Evolutionary conservation across 169 alveolate genomes (phyloP).

Genomic region (Plasmodium vinckei): DNA sequence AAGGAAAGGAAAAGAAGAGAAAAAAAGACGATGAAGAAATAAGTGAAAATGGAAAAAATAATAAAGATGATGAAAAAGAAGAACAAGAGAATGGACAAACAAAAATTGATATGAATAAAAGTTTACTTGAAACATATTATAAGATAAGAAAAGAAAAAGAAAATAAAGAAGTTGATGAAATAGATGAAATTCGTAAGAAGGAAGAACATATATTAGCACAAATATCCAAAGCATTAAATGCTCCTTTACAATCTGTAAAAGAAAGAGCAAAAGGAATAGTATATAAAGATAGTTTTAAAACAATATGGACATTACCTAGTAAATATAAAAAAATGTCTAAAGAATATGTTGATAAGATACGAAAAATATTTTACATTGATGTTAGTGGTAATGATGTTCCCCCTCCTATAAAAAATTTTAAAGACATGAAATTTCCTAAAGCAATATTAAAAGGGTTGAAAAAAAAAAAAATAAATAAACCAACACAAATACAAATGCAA

Average conservation of each 20-base stretch:
- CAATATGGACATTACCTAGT: conserved; percentile 83
- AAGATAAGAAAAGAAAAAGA: conserved; percentile 46
- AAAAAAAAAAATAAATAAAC: conserved; percentile 90
- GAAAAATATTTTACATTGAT: conserved; percentile 87
- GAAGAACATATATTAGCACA: conserved; percentile 75
- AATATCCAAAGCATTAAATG: conserved; percentile 76
- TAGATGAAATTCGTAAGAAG: conserved; percentile 57
- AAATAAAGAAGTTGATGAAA: conserved; percentile 42
- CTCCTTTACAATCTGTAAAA: conserved; percentile 79
- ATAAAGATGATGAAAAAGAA: background rate
- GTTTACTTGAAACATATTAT: conserved; percentile 62
- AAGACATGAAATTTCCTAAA: conserved; percentile 93
- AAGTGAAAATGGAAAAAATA: conserved; percentile 27
- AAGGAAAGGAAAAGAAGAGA: conserved; percentile 6
- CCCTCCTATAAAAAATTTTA: conserved; percentile 93
- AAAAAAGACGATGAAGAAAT: conserved; percentile 17
- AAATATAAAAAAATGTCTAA: conserved; percentile 78
- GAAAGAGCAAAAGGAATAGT: conserved; percentile 83
- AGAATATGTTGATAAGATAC: conserved; percentile 76
- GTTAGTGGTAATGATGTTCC: conserved; percentile 92
- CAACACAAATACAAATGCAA: conserved; percentile 95
- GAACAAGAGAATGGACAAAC: conserved; percentile 5
- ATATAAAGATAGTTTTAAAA: conserved; percentile 65
- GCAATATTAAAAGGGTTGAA: conserved; percentile 89
- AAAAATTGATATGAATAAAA: conserved; percentile 18